Evolutionary conservation across 2,329 filamentous ascomycete species (phyloP), one percentile per base, ranked within the genome.

Genomic region (Exserohilum rostratum): DNA sequence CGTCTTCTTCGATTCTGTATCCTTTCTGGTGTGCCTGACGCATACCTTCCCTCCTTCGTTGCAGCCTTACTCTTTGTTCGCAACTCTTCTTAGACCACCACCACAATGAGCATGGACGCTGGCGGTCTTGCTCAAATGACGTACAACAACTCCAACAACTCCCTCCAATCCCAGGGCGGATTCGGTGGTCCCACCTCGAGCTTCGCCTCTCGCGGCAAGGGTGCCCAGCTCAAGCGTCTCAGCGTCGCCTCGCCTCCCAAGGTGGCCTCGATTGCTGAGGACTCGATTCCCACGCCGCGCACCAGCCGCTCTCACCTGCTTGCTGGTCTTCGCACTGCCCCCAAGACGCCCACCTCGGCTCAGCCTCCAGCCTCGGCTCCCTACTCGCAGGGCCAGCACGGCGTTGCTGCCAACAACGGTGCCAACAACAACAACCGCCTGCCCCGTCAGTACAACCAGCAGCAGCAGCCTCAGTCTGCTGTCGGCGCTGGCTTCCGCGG

Each of bases 51-150:
- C 31, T 20, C 25, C 63, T 61, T 70, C 64, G 60, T 65, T 67
- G 54, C 66, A 66, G 59, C 64, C 48, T 70, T 68, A 69, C 62
- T 50, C 66, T 68, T 68, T 69, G 59, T 68, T 52, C 60, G 49
- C 60, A 58, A 61, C 57, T 58, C 62, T 64, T 53, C 60, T 50
- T 55, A 65, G 62, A 58, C 63, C 53, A 58, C 59, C 64, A 25
- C 22, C 22, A 70, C 55, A 58, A 75, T 79, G 80, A 83, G 80
- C 78, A 88, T 96, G 89, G 90, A 96, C 93, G 88, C 93, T 86
- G 93, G 93, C 85, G 91, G 92, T 95, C 91, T 96, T 83, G 89
- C 92, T 95, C 92, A 96, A 85, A 98, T 98, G 93, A 90, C 91
- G 82, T 93, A 91, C 83, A 90, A 88, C 43, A 34, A 45, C 83